A percentile compares a stretch with the other conserved stretches of the same genome.
Conservation (phyloP, 805 yeast species). For the Ogataea populi-albae region DNA sequence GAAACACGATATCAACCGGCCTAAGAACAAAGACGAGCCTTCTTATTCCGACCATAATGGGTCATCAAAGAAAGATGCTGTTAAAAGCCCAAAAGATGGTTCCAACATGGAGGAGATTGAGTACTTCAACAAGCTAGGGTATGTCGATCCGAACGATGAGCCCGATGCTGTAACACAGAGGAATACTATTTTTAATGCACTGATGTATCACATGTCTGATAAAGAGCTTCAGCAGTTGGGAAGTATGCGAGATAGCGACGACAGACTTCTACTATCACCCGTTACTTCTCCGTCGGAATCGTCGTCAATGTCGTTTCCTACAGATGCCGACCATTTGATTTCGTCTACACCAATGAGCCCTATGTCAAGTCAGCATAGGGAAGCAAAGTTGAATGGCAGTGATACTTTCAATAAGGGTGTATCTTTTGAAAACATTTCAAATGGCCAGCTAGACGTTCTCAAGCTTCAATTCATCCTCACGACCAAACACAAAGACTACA, state of each 20-base stretch:
- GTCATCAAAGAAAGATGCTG: no score
- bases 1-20: no score
- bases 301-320: constrained; percentile 1
- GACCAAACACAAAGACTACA: constrained; percentile 36
- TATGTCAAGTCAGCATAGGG: constrained; percentile 4
- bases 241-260: constrained; percentile 7
- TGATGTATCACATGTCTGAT: constrained; percentile 25
- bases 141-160: constrained; percentile 19
- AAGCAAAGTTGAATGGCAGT: constrained; percentile 7
- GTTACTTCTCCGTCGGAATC: constrained; percentile 7
- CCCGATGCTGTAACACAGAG: constrained; percentile 27
- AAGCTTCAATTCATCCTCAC: constrained; percentile 37
- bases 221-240: constrained; percentile 18
- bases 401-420: constrained; percentile 32
- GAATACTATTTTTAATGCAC: constrained; percentile 30
- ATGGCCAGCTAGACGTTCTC: constrained; percentile 28
- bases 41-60: no score
- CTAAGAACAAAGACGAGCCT: no score
- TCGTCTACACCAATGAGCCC: constrained; percentile 4
- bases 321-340: not conserved
- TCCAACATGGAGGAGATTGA: not conserved
- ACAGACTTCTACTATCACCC: constrained; percentile 21
- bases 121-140: constrained; percentile 6
- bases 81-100: no score
- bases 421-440: constrained; percentile 42